These are phyloP conservation scores for Hippophae tibetana DNA, from an alignment of 306 rosid genomes.

Conservation along the genomic window DNA sequence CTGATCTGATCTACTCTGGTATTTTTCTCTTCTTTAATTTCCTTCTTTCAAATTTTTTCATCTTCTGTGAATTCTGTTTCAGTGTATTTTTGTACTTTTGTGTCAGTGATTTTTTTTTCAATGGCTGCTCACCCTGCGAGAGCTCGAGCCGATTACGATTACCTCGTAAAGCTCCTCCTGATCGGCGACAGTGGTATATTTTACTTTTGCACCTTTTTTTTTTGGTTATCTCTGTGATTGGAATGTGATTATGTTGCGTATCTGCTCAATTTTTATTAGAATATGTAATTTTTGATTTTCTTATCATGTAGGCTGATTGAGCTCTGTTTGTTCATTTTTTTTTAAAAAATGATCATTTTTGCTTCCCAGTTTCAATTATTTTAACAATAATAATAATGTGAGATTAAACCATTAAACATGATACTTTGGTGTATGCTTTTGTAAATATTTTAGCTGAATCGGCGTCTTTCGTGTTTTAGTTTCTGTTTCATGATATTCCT, in stretches of 20 bases:
- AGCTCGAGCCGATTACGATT: slow-evolving; percentile 97
- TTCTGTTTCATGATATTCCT: no score
- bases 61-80: slow-evolving; percentile 6
- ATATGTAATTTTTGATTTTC: background rate
- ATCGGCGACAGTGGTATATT: slow-evolving; percentile 95
- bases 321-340: background rate
- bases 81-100: background rate
- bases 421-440: no score
- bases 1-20: slow-evolving; percentile 19
- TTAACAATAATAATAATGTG: no score
- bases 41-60: background rate
- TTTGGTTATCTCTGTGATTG: background rate
- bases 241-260: slow-evolving; percentile 5
- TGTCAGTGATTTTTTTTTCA: slow-evolving; percentile 6
- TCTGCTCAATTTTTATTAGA: slow-evolving; percentile 1
- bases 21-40: background rate
- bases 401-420: no score
- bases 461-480: no score
- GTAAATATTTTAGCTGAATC: no score
- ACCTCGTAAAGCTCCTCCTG: slow-evolving; percentile 84
- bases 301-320: background rate
- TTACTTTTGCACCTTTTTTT: background rate
- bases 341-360: no score
- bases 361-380: no score
- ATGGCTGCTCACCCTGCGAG: slow-evolving; percentile 77